These are phyloP conservation scores for Cenchrus fungigraminus DNA, from an alignment of 176 grass and related monocot species.

Conservation along the genomic window DNA sequence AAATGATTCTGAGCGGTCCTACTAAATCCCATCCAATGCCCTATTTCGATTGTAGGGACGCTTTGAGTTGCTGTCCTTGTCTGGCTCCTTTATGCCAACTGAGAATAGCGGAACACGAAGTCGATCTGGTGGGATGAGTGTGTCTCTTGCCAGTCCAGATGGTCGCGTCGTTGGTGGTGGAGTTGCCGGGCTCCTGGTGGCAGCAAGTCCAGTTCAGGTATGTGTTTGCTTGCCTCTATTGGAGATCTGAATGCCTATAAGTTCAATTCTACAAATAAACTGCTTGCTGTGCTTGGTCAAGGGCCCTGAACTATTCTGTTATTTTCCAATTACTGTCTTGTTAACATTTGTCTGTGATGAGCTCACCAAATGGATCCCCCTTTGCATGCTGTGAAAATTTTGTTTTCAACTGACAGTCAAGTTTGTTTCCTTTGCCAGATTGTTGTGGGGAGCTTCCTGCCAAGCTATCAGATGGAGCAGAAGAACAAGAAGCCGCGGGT, in stretches of 20 bases:
- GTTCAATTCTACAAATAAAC: neutral
- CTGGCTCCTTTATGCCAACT: constrained; percentile 93
- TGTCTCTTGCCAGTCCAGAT: constrained; percentile 79
- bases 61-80: constrained; percentile 87
- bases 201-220: constrained; percentile 90
- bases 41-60: constrained; percentile 65
- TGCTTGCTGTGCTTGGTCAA: neutral
- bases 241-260: neutral
- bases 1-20: constrained; percentile 6
- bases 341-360: neutral
- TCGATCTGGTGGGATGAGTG: constrained; percentile 94
- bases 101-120: constrained; percentile 75
- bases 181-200: constrained; percentile 82
- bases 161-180: constrained; percentile 90
- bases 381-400: neutral
- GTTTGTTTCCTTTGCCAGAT: constrained; percentile 52
- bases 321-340: neutral
- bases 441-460: constrained; percentile 86
- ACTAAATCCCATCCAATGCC: neutral
- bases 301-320: neutral
- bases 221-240: neutral
- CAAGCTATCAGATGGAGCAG: constrained; percentile 76
- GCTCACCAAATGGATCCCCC: neutral
- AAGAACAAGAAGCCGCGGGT: constrained; percentile 71
- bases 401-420: constrained; percentile 8